A percentile compares a stretch with the other conserved stretches of the same genome.
Conservation (phyloP, 2,329 filamentous ascomycete species). For the Penicillium sp. region DNA sequence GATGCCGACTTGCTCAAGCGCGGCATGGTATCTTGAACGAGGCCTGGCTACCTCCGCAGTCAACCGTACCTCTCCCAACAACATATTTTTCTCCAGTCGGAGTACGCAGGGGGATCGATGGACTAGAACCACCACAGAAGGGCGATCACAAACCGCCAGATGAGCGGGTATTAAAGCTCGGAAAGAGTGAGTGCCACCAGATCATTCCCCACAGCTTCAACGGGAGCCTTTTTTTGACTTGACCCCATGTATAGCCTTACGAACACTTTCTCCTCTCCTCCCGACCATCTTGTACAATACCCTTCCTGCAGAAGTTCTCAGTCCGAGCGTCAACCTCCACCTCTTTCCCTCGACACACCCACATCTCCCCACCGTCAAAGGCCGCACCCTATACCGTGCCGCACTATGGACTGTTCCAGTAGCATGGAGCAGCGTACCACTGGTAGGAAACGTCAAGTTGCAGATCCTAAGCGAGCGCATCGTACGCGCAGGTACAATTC, state of each 20-base stretch:
- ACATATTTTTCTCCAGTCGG: slow-evolving; percentile 29
- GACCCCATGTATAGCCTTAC: slow-evolving; percentile 48
- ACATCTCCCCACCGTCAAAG: slow-evolving; percentile 85
- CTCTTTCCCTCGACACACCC: slow-evolving; percentile 62
- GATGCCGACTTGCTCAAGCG: slow-evolving; percentile 36
- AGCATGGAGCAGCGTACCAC: slow-evolving; percentile 89
- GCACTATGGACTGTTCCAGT: slow-evolving; percentile 95
- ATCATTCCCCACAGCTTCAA: background rate
- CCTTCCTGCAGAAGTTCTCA: slow-evolving; percentile 62
- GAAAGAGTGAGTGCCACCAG: slow-evolving; percentile 52
- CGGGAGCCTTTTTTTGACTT: background rate
- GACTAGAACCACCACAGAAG: slow-evolving; percentile 17
- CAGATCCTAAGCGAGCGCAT: slow-evolving; percentile 90
- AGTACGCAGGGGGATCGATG: slow-evolving; percentile 22
- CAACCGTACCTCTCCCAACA: slow-evolving; percentile 12
- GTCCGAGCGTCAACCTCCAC: slow-evolving; percentile 62
- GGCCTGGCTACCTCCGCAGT: slow-evolving; percentile 31
- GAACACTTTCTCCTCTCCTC: slow-evolving; percentile 61
- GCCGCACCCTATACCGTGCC: slow-evolving; percentile 85
- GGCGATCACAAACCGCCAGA: slow-evolving; percentile 53
- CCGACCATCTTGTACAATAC: slow-evolving; percentile 62
- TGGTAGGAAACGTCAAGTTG: slow-evolving; percentile 85
- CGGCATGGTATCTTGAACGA: slow-evolving; percentile 38
- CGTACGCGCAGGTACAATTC: slow-evolving; percentile 55
- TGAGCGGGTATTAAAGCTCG: slow-evolving; percentile 62